A percentile compares a stretch with the other conserved stretches of the same genome.
These are phyloP conservation scores for Rhazya stricta DNA, from an alignment of 257 asterid species.

Conservation along the genomic window DNA sequence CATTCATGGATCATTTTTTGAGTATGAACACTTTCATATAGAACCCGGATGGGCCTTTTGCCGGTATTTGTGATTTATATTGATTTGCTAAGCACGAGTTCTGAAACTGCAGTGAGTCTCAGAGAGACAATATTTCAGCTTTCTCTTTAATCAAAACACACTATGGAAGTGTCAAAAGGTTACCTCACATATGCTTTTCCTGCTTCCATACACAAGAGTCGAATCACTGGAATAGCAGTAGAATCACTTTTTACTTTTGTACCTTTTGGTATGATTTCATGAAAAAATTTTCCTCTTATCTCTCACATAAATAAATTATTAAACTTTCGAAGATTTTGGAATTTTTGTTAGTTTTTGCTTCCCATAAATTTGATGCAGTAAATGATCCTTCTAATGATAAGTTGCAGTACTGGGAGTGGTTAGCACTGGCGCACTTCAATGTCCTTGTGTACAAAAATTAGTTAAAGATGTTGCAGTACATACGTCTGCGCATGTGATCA, in stretches of 20 bases:
- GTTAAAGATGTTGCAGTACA: slow-evolving; percentile 24
- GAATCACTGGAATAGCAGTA: slow-evolving; percentile 15
- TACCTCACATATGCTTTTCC: slow-evolving; percentile 30
- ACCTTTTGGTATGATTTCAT: background rate
- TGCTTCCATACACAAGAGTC: slow-evolving; percentile 20
- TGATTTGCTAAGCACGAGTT: slow-evolving; percentile 42
- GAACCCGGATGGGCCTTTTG: slow-evolving; percentile 7
- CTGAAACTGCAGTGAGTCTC: slow-evolving; percentile 29
- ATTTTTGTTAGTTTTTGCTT: background rate
- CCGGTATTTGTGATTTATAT: background rate
- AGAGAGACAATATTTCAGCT: slow-evolving; percentile 32
- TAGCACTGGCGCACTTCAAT: slow-evolving; percentile 5
- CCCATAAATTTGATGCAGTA: slow-evolving; percentile 6
- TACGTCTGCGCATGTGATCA: slow-evolving; percentile 9
- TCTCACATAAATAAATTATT: background rate
- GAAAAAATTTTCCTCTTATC: background rate
- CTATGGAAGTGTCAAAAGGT: slow-evolving; percentile 16
- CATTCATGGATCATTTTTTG: background rate
- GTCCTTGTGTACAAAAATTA: slow-evolving; percentile 13
- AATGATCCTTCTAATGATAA: slow-evolving; percentile 26
- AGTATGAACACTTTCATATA: background rate
- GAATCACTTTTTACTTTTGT: background rate
- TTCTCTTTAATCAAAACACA: slow-evolving; percentile 49
- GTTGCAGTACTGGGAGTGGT: slow-evolving; percentile 6
- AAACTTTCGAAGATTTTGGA: background rate